Base-by-base conservation (phyloP, 805 yeast genomes). In the Saccharomycopsis fermentans region DNA sequence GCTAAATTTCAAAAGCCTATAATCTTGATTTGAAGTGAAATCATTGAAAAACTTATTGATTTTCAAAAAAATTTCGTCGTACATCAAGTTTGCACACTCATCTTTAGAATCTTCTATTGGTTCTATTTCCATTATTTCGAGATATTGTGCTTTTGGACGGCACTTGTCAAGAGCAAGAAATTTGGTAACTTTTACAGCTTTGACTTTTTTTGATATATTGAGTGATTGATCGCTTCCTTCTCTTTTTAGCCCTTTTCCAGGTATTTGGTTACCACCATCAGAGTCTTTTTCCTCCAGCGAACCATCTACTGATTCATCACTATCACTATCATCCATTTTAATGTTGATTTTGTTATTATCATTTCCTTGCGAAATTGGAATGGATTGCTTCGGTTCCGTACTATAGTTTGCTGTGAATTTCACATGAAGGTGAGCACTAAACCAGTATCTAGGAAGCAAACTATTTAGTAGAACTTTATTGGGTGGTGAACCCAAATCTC, bases 91-190 rank as follows among this genome's bases (percentile, higher is more conserved):
- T 26, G 6, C n/a, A 17, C 47, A 17, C 5, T 8, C 9, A 47
- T 3, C 19, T 3, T 12, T 39, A 3, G 51, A 21, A 34, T 26
- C 19, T 12, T 56, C 55, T 35, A 27, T n/a, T 6, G 24, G 6
- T 4, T 73, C 74, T 2, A 86, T 70, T 0, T 77, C 74, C 16
- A 82, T 26, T 3, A 79, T 64, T 59, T 84, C 85, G 9, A 90
- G 62, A 66, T 78, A 88, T 26, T 73, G 66, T 24, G 96, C 73
- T 17, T 76, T 71, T 1, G 90, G 89, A 1, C 87, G 72, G 65
- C 96, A 89, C 69, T 92, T 92, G 68, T 91, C 97, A 29, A 92
- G 74, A 0, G 98, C 94, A 34, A 88, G 69, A 65, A 90, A 92
- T 14, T 70, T 65, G 1, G 86, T 81, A 27, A 62, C 63, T 50